Base-by-base conservation (phyloP, 2,329 filamentous ascomycete genomes). In the Penicillium psychrosexuale region DNA sequence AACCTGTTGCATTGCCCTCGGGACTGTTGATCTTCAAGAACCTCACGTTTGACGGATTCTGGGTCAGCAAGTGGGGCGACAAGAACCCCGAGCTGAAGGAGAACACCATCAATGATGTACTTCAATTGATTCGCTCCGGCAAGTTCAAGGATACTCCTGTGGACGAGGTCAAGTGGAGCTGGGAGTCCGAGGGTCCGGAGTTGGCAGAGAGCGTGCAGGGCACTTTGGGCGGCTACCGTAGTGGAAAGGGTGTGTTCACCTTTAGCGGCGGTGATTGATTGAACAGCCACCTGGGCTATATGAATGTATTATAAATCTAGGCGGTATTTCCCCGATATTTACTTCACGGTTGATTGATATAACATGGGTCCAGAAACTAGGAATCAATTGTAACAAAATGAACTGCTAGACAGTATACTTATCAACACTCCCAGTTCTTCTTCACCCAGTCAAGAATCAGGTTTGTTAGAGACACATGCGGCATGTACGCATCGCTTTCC, bases 11-110 rank as follows among this genome's bases (percentile, higher is more conserved):
- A 7, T 75, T 97, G 58, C 91, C 93, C 0, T 89, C 92, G 0
- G 89, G 89, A 0, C 79, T 95, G 63, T 78, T 97, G 56, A 99
- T 99, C 65, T 99, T 99, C 78, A 94, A 93, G 74, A 86, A 97
- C 65, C 81, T 97, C 49, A 82, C 84, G 48, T 96, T 97, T 68
- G 83, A 90, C 58, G 95, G 94, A 5, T 99, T 97, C 75, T 99
- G 94, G 94, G 85, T 97, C 24, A 94, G 89, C 69, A 85, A 82
- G 57, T 97, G 94, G 93, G 90, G 89, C 45, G 87, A 92, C 69
- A 77, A 81, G 59, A 82, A 97, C 64, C 83, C 86, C 0, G 79
- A 81, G 6, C 85, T 87, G 56, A 95, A 95, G 78, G 83, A 84
- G 69, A 82, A 81, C 68, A 96, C 91, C 42, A 86, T 97, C n/a